Base-by-base conservation (phyloP, 2,329 filamentous ascomycete species). In the Cytospora chrysosperma region DNA sequence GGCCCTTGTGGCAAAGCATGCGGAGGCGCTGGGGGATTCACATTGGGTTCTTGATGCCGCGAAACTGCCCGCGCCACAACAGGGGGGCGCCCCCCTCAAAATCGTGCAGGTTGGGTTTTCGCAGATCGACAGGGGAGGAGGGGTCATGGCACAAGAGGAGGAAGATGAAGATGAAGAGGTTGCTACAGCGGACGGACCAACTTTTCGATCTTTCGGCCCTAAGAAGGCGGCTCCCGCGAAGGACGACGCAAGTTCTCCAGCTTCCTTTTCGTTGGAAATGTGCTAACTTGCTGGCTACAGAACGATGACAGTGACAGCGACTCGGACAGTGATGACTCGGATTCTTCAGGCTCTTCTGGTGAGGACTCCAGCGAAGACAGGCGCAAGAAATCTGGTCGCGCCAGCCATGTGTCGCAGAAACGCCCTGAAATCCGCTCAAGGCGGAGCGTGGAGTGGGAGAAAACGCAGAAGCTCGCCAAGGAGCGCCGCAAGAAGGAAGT, bases 1-100 rank as follows among this genome's bases (percentile, higher is more conserved):
- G 71, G 80, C 82, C 65, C 81, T 86, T 47, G 72, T 91, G 15
- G 84, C 88, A 65, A 83, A 82, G 69, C 85, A 87, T 65, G 85
- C 86, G 10, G 81, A 83, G 21, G 82, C 85, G 67, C 77, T 84
- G 51, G 86, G 88, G 59, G 91, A 93, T 73, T 89, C 88, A 21
- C 87, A 88, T 72, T 94, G 91, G 91, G 88, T 91, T 21, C 77
- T 93, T 61, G 87, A 86, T 65, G 81, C 85, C 59, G 77, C 57
- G 40, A 66, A 64, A 51, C 40, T 66, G 19, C 64, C 64, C 40
- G 40, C 57, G 40, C 32, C 58, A 28, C 40, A 27, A 24, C 64
- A 63, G 67, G 24, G 70, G 70, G 68, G 68, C 69, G 70, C 76
- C 49, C 78, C 77, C 28, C 72, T 85, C 59, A 81, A 82, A 60